Evolutionary conservation across 2,329 filamentous ascomycete genomes (phyloP).

Genomic region (Pezicula carpinea): DNA sequence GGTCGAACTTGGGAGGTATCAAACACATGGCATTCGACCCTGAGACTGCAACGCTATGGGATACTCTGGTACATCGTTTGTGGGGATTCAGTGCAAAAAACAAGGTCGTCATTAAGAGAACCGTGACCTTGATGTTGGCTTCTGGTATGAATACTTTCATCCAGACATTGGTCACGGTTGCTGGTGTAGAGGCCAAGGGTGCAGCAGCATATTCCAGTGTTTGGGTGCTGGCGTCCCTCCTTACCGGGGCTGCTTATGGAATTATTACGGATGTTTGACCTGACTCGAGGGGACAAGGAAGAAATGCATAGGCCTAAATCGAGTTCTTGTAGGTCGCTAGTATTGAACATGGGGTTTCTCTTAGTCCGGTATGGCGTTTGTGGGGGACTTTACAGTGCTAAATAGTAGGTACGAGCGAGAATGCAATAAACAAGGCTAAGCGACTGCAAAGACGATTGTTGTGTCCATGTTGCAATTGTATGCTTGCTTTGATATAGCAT

Average conservation of each 20-base stretch:
- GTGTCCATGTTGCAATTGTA: no score
- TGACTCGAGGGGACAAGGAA: background rate
- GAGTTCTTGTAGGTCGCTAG: background rate
- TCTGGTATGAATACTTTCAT: constrained; percentile 58
- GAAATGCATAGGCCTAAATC: background rate
- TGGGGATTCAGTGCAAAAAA: constrained; percentile 63
- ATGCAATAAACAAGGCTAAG: no score
- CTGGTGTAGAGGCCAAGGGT: constrained; percentile 65
- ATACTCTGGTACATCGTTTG: constrained; percentile 69
- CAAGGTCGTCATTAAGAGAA: constrained; percentile 61
- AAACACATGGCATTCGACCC: constrained; percentile 55
- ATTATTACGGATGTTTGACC: constrained; percentile 43
- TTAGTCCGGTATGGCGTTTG: no score
- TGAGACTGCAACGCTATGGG: constrained; percentile 56
- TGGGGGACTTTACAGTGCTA: no score
- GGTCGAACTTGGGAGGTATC: constrained; percentile 47
- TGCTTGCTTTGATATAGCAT: no score
- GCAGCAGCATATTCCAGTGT: constrained; percentile 68
- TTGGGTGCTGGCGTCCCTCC: constrained; percentile 63
- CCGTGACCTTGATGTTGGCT: constrained; percentile 51
- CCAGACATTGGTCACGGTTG: constrained; percentile 60
- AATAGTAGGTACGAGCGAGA: no score
- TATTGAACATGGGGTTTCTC: background rate
- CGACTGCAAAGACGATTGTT: no score
- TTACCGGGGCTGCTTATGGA: constrained; percentile 53